These are phyloP conservation scores for Panaeolus papilionaceus DNA, from an alignment of 768 basidiomycete species.

Conservation along the genomic window DNA sequence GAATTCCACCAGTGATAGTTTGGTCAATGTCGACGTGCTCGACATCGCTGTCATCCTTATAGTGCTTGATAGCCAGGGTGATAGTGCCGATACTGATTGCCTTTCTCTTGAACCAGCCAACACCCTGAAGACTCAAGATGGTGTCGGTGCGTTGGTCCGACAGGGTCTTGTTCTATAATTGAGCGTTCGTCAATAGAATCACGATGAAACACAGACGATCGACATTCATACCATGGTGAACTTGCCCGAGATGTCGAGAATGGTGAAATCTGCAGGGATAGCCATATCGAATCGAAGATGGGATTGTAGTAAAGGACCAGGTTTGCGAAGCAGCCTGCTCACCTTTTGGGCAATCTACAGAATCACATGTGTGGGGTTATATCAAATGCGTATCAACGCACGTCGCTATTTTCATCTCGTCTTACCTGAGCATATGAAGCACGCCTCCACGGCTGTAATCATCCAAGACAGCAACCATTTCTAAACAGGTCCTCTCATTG, in stretches of 20 bases:
- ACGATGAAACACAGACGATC: neutral
- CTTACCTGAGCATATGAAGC: neutral
- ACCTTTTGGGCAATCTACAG: neutral
- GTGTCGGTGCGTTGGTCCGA: slow-evolving; percentile 62
- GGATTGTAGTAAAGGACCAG: neutral
- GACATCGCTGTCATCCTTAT: slow-evolving; percentile 59
- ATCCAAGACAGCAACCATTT: neutral
- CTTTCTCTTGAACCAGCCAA: slow-evolving; percentile 74
- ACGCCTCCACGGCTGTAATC: neutral
- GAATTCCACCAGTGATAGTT: slow-evolving; percentile 65
- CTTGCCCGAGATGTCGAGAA: slow-evolving; percentile 65
- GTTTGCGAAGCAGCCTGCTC: neutral
- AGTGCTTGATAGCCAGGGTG: slow-evolving; percentile 68
- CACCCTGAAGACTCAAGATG: slow-evolving; percentile 73
- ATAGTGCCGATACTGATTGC: slow-evolving; percentile 63
- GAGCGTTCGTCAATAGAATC: neutral
- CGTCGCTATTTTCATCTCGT: neutral
- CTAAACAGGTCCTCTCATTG: neutral
- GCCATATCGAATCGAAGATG: slow-evolving; percentile 52
- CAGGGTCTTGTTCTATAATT: slow-evolving; percentile 66
- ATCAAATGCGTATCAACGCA: neutral
- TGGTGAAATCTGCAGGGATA: slow-evolving; percentile 63
- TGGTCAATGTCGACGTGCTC: slow-evolving; percentile 77
- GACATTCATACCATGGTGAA: slow-evolving; percentile 59
- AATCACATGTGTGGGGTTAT: slow-evolving; percentile 6